Evolutionary conservation across 768 basidiomycete species (phyloP).

Genomic region (Lactarius tabidus): DNA sequence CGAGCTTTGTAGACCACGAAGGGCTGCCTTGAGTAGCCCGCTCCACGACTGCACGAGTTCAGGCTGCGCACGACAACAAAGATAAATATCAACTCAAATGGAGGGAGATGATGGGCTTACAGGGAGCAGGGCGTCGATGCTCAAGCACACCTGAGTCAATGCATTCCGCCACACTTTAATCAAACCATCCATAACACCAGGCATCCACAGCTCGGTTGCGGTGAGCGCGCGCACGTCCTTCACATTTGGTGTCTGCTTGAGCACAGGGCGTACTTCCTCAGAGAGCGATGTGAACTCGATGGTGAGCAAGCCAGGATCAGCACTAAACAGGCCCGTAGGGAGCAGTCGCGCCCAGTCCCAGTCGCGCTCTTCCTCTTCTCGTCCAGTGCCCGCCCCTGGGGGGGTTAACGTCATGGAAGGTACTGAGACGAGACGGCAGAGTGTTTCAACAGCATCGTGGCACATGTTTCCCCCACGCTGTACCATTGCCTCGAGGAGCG

Average conservation of each 20-base stretch:
- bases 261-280: constrained; percentile 45
- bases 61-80: constrained; percentile 30
- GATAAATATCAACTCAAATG: constrained; percentile 1
- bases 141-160: constrained; percentile 42
- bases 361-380: constrained; percentile 24
- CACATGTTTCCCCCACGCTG: constrained; percentile 48
- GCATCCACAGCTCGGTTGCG: constrained; percentile 49
- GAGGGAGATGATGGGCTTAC: constrained; percentile 37
- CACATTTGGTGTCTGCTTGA: constrained; percentile 50
- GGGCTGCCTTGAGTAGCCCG: constrained; percentile 49
- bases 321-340: constrained; percentile 51
- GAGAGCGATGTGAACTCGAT: constrained; percentile 48
- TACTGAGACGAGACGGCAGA: constrained; percentile 39
- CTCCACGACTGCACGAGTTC: constrained; percentile 56
- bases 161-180: constrained; percentile 52
- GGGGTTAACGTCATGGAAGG: not conserved
- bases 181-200: constrained; percentile 51
- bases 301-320: constrained; percentile 52
- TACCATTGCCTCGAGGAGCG: constrained; percentile 54
- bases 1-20: constrained; percentile 42
- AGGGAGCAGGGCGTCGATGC: constrained; percentile 43
- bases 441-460: constrained; percentile 51
- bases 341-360: constrained; percentile 51
- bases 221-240: constrained; percentile 56
- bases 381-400: not conserved